Base-by-base conservation (phyloP, 345 rosid species). In the Psidium guajava region DNA sequence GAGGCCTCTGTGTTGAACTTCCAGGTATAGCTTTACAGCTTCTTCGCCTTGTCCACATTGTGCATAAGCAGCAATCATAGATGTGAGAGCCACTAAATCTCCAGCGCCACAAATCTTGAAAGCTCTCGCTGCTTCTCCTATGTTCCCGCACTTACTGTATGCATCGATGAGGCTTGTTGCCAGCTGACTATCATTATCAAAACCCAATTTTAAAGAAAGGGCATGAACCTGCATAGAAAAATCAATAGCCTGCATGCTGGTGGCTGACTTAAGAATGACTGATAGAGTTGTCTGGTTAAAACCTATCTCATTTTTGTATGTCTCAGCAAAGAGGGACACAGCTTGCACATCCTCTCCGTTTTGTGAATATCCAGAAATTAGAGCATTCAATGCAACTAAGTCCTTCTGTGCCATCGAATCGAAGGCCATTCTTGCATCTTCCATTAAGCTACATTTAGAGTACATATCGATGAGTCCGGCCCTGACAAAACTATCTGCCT, bases 1-100 rank as follows among this genome's bases (percentile, higher is more conserved):
- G 83, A 92, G 87, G 32, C 88, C 90, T 83, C 85, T 88, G 77
- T 83, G 86, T 82, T 83, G 91, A 91, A 89, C 88, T 85, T 91
- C 88, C 83, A 86, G 82, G 87, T 91, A 91, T 24, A 94, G 92
- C 89, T 83, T 92, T 52, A 94, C 69, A 54, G 94, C 94, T 89
- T 94, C 95, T 90, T 94, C 96, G 9, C 96, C 94, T 84, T 89
- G 91, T 82, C 95, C 94, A 59, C 83, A 85, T 84, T 92, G 95
- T n/a, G 92, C 88, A 90, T 88, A 92, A 86, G 91, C 88, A 10
- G 93, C 85, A 85, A 92, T 89, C 92, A 92, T 89, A 59, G 95
- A 92, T 6, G 95, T 92, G 86, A 88, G 88, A 87, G 90, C 90
- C 86, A 94, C 88, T 87, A 91, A 83, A 88, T 92, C 94, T 84